Conservation (phyloP, 108 stramenopile species). For the Parietichytrium sp. region DNA sequence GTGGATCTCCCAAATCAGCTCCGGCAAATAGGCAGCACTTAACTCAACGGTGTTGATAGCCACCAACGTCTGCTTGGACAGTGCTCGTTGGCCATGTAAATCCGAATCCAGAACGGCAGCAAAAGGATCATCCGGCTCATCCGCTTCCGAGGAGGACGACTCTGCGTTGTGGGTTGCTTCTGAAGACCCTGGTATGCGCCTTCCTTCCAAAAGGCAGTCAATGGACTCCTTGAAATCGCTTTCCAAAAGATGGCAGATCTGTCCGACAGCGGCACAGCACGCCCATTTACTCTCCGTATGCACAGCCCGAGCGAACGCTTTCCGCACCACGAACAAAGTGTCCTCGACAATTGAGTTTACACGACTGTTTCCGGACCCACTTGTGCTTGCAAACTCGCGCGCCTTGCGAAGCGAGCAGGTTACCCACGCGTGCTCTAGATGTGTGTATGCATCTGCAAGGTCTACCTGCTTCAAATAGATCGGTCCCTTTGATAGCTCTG, state of each 20-base stretch:
- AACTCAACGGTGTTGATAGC: constrained; percentile 32
- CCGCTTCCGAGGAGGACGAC: too few species aligned
- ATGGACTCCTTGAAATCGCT: background rate
- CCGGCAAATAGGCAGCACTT: background rate
- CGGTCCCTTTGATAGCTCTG: background rate
- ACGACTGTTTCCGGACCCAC: background rate
- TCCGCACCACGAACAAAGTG: constrained; percentile 6
- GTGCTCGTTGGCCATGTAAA: background rate
- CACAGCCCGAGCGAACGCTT: background rate
- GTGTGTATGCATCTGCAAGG: constrained; percentile 18
- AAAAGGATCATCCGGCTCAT: background rate
- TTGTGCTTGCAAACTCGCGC: background rate
- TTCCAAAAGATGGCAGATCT: constrained; percentile 21
- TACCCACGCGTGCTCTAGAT: constrained; percentile 11
- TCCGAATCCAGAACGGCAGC: constrained; percentile 8
- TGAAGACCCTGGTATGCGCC: too few species aligned
- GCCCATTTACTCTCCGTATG: constrained; percentile 6
- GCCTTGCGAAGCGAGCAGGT: background rate
- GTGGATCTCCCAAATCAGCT: background rate
- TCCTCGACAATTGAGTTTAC: constrained; percentile 5
- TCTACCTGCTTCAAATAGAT: constrained; percentile 3
- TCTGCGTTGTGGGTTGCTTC: too few species aligned
- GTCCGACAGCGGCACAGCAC: constrained; percentile 13
- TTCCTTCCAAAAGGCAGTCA: too few species aligned
- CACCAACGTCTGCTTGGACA: background rate